Conservation (phyloP, 768 basidiomycete species). For the Calocera viscosa region DNA sequence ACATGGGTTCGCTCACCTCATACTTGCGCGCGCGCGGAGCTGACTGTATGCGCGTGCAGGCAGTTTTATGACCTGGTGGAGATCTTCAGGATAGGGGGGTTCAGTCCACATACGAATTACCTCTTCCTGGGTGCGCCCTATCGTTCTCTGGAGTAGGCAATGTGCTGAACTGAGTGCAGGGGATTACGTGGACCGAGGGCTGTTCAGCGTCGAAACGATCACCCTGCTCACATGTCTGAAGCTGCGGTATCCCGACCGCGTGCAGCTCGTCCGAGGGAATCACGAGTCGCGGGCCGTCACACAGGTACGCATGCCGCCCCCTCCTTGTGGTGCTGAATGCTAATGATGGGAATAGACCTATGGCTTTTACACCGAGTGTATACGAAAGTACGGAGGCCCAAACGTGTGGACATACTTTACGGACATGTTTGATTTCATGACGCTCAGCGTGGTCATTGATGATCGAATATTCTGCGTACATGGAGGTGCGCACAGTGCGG, state of each 20-base stretch:
- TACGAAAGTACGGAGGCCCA: slow-evolving; percentile 89
- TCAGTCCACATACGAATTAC: slow-evolving; percentile 93
- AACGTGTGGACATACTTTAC: slow-evolving; percentile 99
- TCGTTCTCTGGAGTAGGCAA: slow-evolving; percentile 8
- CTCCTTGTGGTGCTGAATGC: slow-evolving; percentile 16
- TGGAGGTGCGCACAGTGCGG: slow-evolving; percentile 60
- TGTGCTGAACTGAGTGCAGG: slow-evolving; percentile 36
- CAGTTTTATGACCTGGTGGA: slow-evolving; percentile 99
- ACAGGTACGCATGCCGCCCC: slow-evolving; percentile 52
- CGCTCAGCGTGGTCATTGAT: slow-evolving; percentile 94
- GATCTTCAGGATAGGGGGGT: slow-evolving; percentile 97
- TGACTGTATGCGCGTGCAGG: slow-evolving; percentile 36
- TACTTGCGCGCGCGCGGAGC: not conserved
- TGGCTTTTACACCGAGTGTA: slow-evolving; percentile 97
- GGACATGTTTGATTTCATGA: slow-evolving; percentile 99
- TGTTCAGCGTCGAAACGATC: slow-evolving; percentile 98
- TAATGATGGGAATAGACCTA: slow-evolving; percentile 53
- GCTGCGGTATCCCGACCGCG: slow-evolving; percentile 88
- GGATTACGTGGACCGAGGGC: slow-evolving; percentile 94
- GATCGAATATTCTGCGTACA: slow-evolving; percentile 99
- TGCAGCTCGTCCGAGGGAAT: slow-evolving; percentile 93
- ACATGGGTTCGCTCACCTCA: slow-evolving; percentile 63
- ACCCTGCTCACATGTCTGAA: slow-evolving; percentile 94
- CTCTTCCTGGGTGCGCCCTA: slow-evolving; percentile 75
- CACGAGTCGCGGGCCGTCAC: slow-evolving; percentile 97